Base-by-base conservation (phyloP, 2,329 filamentous ascomycete species). In the Apiospora hydei region DNA sequence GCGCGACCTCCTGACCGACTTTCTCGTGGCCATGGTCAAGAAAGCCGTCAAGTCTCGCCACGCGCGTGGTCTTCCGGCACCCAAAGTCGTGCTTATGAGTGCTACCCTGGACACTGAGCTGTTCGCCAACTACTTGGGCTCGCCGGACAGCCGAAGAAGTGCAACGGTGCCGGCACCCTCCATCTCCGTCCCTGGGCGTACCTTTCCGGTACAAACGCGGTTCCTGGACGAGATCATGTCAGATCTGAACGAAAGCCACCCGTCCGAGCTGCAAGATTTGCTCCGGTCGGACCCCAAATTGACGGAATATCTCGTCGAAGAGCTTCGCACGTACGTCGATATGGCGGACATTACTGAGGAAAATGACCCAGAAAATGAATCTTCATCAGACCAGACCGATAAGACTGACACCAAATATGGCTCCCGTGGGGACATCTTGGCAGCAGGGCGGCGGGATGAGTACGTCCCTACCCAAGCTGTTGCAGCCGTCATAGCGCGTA, bases 401-500 rank as follows among this genome's bases (percentile, higher is more conserved):
- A 21, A 24, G 6, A 26, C 8, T 10, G 64, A 26, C 24, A n/a
- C 14, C 16, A 21, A 4, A 46, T 11, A 30, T 18, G 18, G 57
- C 10, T n/a, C 57, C 5, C 8, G 7, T 10, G 21, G 10, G 5
- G 43, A 30, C 7, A 8, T 21, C 6, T 47, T 13, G 24, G 1
- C 13, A 16, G 66, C 13, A 34, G 30, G 46, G 7, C 24, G 34
- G 1, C 38, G 30, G 5, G 69, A 70, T 21, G 69, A 53, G 7
- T 64, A 49, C 11, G 79, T 86, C 8, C 85, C 85, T 18, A 72
- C 81, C 4, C 82, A 82, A 21, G 79, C 89, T 26, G 77, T 84
- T 16, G 81, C 82, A 30, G 81, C 83, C 1, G 82, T 83, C 7
- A 80, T 88, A 70, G 82, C 83, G 4, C 84, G 87, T 73, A 82